Percentiles rank a stretch among this genome's conserved stretches.
These are phyloP conservation scores for Ophiostoma sp. DNA, from an alignment of 2,329 filamentous ascomycete genomes.

Conservation along the genomic window DNA sequence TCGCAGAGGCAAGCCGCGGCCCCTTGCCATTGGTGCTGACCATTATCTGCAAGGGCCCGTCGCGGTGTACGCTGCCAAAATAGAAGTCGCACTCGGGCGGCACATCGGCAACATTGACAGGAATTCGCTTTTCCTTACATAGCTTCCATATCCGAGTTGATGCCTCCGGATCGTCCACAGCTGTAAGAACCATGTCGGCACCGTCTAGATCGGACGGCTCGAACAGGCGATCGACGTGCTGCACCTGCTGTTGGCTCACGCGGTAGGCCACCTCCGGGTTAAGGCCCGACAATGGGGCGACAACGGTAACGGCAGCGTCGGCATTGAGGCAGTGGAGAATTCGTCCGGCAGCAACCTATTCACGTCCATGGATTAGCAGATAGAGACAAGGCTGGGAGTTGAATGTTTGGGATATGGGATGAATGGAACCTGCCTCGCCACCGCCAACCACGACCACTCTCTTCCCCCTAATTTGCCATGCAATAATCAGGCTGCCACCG, in stretches of 20 bases:
- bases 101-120: conserved; percentile 95
- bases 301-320: conserved; percentile 84
- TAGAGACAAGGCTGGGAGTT: not conserved
- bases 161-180: conserved; percentile 90
- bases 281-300: conserved; percentile 76
- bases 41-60: conserved; percentile 96
- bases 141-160: conserved; percentile 90
- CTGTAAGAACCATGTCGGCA: conserved; percentile 84
- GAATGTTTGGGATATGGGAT: not conserved
- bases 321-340: conserved; percentile 94
- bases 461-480: conserved; percentile 92
- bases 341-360: conserved; percentile 87
- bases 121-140: conserved; percentile 79
- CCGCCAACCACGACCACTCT: conserved; percentile 90
- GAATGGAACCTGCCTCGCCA: conserved; percentile 69
- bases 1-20: conserved; percentile 82
- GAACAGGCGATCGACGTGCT: conserved; percentile 80
- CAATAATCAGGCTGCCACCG: conserved; percentile 88
- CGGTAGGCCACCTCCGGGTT: conserved; percentile 87
- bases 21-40: conserved; percentile 98
- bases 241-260: conserved; percentile 71
- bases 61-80: conserved; percentile 92
- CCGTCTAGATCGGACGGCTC: conserved; percentile 81
- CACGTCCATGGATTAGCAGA: conserved; percentile 17
- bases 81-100: conserved; percentile 98